Evolutionary conservation across 1,284 basidiomycete species (phyloP), one percentile per base, ranked within the genome.

Genomic region (Fomitopsis palustris): DNA sequence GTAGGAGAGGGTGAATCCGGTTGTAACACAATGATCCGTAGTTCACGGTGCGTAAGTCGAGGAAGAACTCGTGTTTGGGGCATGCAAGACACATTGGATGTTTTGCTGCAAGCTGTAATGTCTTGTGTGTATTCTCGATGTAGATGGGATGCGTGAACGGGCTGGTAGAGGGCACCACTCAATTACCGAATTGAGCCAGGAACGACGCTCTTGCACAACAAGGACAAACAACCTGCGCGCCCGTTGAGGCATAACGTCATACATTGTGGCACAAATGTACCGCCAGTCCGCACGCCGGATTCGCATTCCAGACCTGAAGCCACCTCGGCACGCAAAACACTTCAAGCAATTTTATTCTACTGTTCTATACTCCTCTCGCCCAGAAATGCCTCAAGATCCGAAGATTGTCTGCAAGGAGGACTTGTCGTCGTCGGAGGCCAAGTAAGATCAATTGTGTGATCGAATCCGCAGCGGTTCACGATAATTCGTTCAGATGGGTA

Each of bases 361-460:
- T 16, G 2, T 27, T 31, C 14, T 27, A n/a, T 52, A 37, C n/a
- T 21, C 52, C 3, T 59, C 37, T 5, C 43, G 25, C 3, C 59
- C 10, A n/a, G 39, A 33, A 1, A 77, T 76, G 75, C 64, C 74
- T 1, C 60, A 67, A 39, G 57, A 64, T 19, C 74, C 74, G 4
- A 70, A 70, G 47, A 65, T 78, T 39, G 42, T 77, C 33, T 72
- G 71, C 1, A 67, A 61, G 19, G 66, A 75, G 55, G 82, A 85
- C 51, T 74, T 91, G 63, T 75, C 82, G 5, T 72, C 78, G 17
- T 72, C 78, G 3, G 83, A 87, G 53, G 86, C 89, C 61, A 90
- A 82, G 86, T 85, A 54, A 67, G 79, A 71, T 56, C 35, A 56
- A 21, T 10, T 14, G 61, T 31, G 51, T 47, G 59, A 33, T 39